Base-by-base conservation (phyloP, 805 yeast species). In the Zygosaccharomyces bailii region DNA sequence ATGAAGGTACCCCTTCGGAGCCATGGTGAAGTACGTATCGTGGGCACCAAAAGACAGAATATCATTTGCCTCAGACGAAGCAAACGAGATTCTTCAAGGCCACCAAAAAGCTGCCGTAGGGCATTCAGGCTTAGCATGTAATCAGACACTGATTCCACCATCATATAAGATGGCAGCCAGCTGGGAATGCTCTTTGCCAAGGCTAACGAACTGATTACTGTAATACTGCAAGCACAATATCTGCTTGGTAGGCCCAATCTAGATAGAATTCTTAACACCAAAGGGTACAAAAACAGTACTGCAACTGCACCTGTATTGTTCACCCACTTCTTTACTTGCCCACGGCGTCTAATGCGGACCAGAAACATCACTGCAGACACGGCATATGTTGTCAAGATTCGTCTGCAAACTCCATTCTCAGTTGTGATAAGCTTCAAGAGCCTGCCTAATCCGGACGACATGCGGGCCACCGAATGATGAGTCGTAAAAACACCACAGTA, bases 91-190 rank as follows among this genome's bases (percentile, higher is more conserved):
- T 34, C 33, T 13, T 44, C 50, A 18, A 44, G 19, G 8, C 35
- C 32, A 2, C 24, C 9, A 6, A 44, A n/a, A 13, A 35, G 18
- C 14, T 29, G 20, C 29, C 25, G 27, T 1, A 46, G 27, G 7
- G 11, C 11, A 18, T 34, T 16, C 5, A 19, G 30, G 13, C 35
- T 39, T 4, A 37, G 11, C 25, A 46, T 4, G 14, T 37, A 34
- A 19, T 48, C 55, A 8, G 44, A 33, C 1, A 49, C 20, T 4
- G 54, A 47, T 43, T 55, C 59, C 14, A 49, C 39, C 1, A 44
- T 17, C 9, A 50, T 32, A 27, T 53, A 55, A 4, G 52, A 44
- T 16, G 46, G 14, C 10, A 53, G 23, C 55, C 54, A 55, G 21
- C 32, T 31, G 14, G 59, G 57, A 1, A 52, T 4, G 6, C 21